Conservation (phyloP, 768 basidiomycete species). For the Mycena maculata region DNA sequence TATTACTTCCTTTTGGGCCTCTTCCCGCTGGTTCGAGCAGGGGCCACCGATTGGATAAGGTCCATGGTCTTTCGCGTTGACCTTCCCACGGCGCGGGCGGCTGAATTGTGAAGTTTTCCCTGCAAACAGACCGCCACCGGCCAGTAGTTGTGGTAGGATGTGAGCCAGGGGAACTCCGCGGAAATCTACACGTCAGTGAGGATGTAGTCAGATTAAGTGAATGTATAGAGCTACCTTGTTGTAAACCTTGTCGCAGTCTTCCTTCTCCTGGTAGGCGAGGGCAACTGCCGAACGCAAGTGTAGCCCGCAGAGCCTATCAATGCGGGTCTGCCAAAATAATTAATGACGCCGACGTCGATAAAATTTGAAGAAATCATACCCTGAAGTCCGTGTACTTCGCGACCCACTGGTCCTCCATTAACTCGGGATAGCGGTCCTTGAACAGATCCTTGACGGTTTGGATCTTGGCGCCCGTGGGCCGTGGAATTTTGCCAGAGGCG, state of each 20-base stretch:
- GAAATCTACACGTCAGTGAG: constrained; percentile 3
- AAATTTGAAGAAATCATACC: background rate
- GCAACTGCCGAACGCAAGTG: constrained; percentile 5
- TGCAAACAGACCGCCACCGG: constrained; percentile 12
- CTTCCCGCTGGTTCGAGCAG: background rate
- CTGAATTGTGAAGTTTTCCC: constrained; percentile 18
- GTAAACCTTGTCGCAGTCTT: background rate
- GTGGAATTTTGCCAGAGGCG: background rate
- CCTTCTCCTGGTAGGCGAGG: background rate
- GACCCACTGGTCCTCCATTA: background rate
- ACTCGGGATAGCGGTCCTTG: constrained; percentile 1
- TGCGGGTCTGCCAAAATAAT: background rate
- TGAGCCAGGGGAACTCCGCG: constrained; percentile 6
- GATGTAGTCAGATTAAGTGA: constrained; percentile 3
- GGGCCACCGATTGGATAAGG: background rate
- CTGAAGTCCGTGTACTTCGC: constrained; percentile 5
- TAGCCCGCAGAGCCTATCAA: background rate
- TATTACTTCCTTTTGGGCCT: too few species aligned
- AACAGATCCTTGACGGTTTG: constrained; percentile 2
- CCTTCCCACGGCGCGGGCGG: background rate
- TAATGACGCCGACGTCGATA: background rate
- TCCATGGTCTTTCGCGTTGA: background rate
- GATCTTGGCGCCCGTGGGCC: constrained; percentile 11
- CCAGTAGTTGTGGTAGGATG: background rate
- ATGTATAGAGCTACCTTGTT: background rate